Evolutionary conservation across 2,329 filamentous ascomycete genomes (phyloP).

Genomic region (Aspergillus ustus): DNA sequence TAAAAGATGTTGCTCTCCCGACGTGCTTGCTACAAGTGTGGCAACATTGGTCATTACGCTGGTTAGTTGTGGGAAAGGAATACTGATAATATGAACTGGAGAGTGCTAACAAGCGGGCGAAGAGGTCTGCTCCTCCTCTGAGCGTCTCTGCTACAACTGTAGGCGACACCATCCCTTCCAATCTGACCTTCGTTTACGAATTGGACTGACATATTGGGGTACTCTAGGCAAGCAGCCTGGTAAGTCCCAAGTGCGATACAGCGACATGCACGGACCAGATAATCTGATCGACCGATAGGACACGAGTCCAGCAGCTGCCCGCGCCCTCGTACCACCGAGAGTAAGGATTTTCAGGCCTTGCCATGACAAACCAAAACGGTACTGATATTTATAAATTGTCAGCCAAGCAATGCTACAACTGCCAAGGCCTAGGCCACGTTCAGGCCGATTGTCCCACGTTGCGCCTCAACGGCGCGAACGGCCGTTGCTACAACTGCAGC

Average conservation of each 20-base stretch:
- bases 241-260: constrained; percentile 33
- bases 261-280: constrained; percentile 21
- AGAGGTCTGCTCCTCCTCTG: constrained; percentile 96
- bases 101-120: constrained; percentile 53
- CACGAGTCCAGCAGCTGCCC: constrained; percentile 99
- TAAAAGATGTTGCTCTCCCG: constrained; percentile 77
- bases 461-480: constrained; percentile 80
- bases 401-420: constrained; percentile 99
- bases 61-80: constrained; percentile 41
- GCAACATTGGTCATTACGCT: constrained; percentile 75
- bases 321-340: constrained; percentile 92
- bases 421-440: constrained; percentile 96
- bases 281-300: constrained; percentile 53
- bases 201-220: constrained; percentile 26
- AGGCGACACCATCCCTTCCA: constrained; percentile 44
- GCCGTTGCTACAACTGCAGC: constrained; percentile 96
- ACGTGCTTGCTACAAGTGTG: constrained; percentile 78
- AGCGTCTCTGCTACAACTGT: constrained; percentile 99
- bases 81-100: constrained; percentile 52
- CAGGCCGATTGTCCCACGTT: constrained; percentile 98
- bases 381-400: constrained; percentile 27
- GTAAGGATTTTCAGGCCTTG: constrained; percentile 51
- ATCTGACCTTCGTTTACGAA: constrained; percentile 17
- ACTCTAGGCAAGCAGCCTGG: constrained; percentile 51
- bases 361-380: constrained; percentile 13